phyloP scores from a whole-genome alignment of 1,284 basidiomycete genomes.

The Cystobasidium slooffiae region DNA sequence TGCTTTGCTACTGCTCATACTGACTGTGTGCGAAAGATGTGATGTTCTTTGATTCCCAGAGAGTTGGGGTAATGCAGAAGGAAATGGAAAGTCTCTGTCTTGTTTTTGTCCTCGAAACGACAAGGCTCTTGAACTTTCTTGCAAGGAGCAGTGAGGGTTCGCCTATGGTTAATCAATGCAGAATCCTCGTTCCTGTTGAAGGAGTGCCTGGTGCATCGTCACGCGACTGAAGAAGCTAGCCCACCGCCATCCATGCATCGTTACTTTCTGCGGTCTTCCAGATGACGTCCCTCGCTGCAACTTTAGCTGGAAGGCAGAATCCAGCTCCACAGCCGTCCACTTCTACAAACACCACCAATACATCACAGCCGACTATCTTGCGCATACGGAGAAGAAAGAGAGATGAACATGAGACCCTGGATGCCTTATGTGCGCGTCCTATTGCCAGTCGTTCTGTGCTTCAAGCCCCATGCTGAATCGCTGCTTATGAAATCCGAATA shows the following conservation, averaged over 20 bases:
- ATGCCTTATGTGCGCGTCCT: conserved; percentile 19
- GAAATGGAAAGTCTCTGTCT: too few species aligned
- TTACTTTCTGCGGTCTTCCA: not conserved
- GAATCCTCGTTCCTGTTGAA: too few species aligned
- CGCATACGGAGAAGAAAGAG: conserved; percentile 31
- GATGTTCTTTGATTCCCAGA: too few species aligned
- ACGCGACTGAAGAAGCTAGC: not conserved
- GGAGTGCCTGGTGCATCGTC: too few species aligned
- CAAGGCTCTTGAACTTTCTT: too few species aligned
- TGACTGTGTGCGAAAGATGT: not conserved
- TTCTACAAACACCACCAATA: not conserved
- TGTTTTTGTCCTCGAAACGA: too few species aligned
- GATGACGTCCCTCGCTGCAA: conserved; percentile 8
- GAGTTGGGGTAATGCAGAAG: too few species aligned
- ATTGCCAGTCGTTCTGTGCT: not conserved
- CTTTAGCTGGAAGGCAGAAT: not conserved
- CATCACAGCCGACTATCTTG: conserved; percentile 28
- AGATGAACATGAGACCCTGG: conserved; percentile 38
- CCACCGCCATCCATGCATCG: not conserved
- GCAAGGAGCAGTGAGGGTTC: too few species aligned
- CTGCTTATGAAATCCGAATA: not conserved
- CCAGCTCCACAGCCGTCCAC: not conserved
- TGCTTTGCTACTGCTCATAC: conserved; percentile 29
- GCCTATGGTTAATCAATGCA: too few species aligned
- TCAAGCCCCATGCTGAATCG: not conserved